phyloP scores from a whole-genome alignment of 768 basidiomycete species.

The Podaxis pistillaris region DNA sequence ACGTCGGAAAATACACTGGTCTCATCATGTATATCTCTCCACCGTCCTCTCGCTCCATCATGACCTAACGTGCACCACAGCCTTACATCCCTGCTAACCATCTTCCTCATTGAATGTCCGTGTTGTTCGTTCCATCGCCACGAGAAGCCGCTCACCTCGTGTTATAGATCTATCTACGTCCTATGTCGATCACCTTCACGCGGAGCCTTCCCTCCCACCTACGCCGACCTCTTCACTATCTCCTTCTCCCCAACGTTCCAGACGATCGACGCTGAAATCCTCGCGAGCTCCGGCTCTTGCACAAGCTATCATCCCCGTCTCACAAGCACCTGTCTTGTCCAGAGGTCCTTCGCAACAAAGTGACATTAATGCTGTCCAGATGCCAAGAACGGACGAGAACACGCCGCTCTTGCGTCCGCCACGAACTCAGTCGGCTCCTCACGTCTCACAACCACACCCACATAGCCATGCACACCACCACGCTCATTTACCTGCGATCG shows the following conservation, averaged over 20 bases:
- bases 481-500: slow-evolving; percentile 12
- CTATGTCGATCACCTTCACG: slow-evolving; percentile 70
- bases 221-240: slow-evolving; percentile 31
- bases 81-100: slow-evolving; percentile 59
- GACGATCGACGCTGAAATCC: slow-evolving; percentile 4
- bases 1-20: slow-evolving; percentile 60
- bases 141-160: slow-evolving; percentile 10
- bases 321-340: slow-evolving; percentile 14
- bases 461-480: slow-evolving; percentile 10
- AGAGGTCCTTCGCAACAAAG: slow-evolving; percentile 8
- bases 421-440: neutral
- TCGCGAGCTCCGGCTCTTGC: slow-evolving; percentile 1
- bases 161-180: slow-evolving; percentile 66
- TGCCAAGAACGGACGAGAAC: slow-evolving; percentile 5
- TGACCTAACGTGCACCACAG: slow-evolving; percentile 31
- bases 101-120: slow-evolving; percentile 82
- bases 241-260: slow-evolving; percentile 21
- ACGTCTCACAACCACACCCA: slow-evolving; percentile 1
- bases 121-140: slow-evolving; percentile 9
- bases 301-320: neutral
- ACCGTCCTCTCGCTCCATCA: neutral
- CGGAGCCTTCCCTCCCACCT: slow-evolving; percentile 52
- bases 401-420: slow-evolving; percentile 8
- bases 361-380: neutral
- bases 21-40: slow-evolving; percentile 64